Base-by-base conservation (phyloP, 768 basidiomycete species). In the Rickenella mellea region DNA sequence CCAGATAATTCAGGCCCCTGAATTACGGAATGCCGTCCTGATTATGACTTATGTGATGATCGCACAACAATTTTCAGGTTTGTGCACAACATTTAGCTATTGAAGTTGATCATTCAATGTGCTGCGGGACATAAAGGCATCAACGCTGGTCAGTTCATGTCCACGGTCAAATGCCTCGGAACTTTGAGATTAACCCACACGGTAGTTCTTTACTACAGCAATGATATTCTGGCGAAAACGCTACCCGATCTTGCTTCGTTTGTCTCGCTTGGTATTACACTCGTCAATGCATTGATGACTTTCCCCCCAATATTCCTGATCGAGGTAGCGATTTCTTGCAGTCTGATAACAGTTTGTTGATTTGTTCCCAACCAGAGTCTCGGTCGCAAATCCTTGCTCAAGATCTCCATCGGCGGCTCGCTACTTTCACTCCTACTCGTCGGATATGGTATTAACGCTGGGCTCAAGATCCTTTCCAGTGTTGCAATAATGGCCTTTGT, bases 121-220 rank as follows among this genome's bases (percentile, higher is more conserved):
- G n/a, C n/a, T n/a, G n/a, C n/a, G n/a, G n/a, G n/a, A n/a, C n/a
- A n/a, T n/a, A n/a, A n/a, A n/a, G n/a, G n/a, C 2, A 36, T 36
- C 9, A 36, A 52, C 37, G 51, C 51, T 14, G 27, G 36, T 44
- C 20, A 20, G 20, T 6, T 12, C 15, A 1, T 7, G n/a, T 19
- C 32, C 5, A 6, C 25, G 21, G 11, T 17, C 15, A 36, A 29
- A 26, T 26, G 30, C n/a, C 21, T 11, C 28, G 3, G 37, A 25
- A 15, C 33, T 11, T 27, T 44, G 44, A 31, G 27, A 32, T 45
- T 27, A 39, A 47, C 20, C 32, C 9, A 5, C 15, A 36, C 33
- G 33, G n/a, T 55, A 82, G 91, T 94, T 21, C 69, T 94, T 42
- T 94, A 91, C 59, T 94, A 93, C 63, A 88, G 84, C 62, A 92